Conservation (phyloP, 1,284 basidiomycete genomes). For the Trichosporon asahii region DNA sequence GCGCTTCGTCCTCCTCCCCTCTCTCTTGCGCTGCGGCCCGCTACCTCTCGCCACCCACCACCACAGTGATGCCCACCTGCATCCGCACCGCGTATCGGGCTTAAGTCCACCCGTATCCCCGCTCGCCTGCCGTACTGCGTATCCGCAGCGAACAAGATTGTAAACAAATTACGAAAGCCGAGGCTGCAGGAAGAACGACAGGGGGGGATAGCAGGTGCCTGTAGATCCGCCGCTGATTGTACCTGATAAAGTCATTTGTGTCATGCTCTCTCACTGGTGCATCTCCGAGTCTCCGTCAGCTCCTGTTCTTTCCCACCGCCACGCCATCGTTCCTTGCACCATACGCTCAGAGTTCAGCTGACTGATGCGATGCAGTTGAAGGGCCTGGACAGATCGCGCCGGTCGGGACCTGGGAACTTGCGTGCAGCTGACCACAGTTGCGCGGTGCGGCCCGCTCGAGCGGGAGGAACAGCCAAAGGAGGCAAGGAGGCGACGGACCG, state of each 20-base stretch:
- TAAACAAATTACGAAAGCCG: neutral
- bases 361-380: neutral
- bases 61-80: neutral
- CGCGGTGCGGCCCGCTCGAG: neutral
- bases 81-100: neutral
- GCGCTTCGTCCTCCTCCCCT: neutral
- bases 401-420: neutral
- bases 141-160: neutral
- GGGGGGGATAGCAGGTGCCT: neutral
- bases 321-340: neutral
- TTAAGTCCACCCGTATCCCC: neutral
- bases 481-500: neutral
- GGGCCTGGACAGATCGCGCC: neutral
- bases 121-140: neutral
- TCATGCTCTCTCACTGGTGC: neutral
- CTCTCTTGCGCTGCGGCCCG: neutral
- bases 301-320: neutral
- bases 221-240: constrained; percentile 4
- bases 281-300: neutral
- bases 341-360: neutral
- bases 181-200: neutral
- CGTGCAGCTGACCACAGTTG: neutral
- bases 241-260: neutral
- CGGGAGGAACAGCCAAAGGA: neutral
- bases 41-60: neutral